phyloP scores from a whole-genome alignment of 1,284 basidiomycete genomes.

The Trichosporon sp. region DNA sequence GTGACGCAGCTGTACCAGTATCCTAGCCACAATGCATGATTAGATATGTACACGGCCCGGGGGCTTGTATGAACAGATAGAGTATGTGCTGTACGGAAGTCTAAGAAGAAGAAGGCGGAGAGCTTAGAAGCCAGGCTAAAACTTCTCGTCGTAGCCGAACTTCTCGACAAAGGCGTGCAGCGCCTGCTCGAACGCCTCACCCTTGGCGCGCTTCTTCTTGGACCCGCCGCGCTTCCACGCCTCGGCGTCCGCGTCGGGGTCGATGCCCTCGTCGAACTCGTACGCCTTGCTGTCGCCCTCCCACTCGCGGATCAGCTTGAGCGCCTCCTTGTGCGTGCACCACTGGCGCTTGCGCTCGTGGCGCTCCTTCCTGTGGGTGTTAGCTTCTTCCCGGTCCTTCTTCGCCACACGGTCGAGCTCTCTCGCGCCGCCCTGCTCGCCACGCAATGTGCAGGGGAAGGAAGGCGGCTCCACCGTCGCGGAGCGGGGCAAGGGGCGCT shows the following conservation, averaged over 20 bases:
- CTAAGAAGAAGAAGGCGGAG: neutral
- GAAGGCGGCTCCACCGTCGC: neutral
- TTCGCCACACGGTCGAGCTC: neutral
- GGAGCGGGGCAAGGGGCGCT: neutral
- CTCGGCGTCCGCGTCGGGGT: slow-evolving; percentile 1
- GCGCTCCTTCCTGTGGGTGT: slow-evolving; percentile 31
- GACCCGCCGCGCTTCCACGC: slow-evolving; percentile 12
- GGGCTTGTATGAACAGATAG: neutral
- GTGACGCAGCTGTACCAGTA: neutral
- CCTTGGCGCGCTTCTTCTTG: slow-evolving; percentile 38
- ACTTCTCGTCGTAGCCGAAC: slow-evolving; percentile 12
- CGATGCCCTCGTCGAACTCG: neutral
- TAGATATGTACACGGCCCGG: neutral
- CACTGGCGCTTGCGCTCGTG: slow-evolving; percentile 34
- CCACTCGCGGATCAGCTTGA: slow-evolving; percentile 30
- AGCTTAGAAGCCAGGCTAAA: neutral
- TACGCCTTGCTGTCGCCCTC: slow-evolving; percentile 8
- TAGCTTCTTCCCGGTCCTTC: neutral
- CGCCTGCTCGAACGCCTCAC: slow-evolving; percentile 33
- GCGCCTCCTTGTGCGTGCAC: slow-evolving; percentile 21
- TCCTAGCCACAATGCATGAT: neutral
- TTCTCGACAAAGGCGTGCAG: slow-evolving; percentile 19
- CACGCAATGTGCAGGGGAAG: neutral
- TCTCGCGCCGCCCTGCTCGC: neutral
- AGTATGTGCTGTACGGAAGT: neutral